Base-by-base conservation (phyloP, 2,329 filamentous ascomycete genomes). In the Colletotrichum tamarilloi region DNA sequence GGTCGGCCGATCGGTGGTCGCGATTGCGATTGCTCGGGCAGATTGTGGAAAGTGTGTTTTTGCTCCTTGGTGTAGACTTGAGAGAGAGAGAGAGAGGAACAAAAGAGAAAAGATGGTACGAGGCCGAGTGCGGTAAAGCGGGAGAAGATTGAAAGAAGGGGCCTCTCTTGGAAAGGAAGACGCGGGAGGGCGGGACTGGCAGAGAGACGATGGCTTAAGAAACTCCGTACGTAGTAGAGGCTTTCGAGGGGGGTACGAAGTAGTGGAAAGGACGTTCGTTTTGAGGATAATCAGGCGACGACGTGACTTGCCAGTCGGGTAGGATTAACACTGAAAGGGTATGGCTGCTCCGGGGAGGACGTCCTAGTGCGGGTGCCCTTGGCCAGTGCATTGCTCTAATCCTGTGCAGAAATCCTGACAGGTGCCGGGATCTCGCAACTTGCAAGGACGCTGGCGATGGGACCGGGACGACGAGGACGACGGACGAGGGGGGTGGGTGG, bases 201-300 rank as follows among this genome's bases (percentile, higher is more conserved):
- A 16, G 38, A 42, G 14, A 5, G 38, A 16, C 32, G 32, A 42
- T 16, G 38, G 38, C 38, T 42, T 42, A 4, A 35, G 32, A 32
- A 32, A 32, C 30, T 32, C 30, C 30, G 30, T n/a, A n/a, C n/a
- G n/a, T n/a, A n/a, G n/a, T 32, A 11, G 30, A 32, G 30, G 30
- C 30, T 32, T 32, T 42, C 30, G 28, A 26, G n/a, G 14, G 19
- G 19, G 32, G 22, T 11, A 57, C n/a, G 38, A 30, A 35, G 32
- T 35, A 35, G 32, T 35, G 52, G n/a, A 38, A 22, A 42, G 19
- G 65, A 62, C 16, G 22, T 60, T 42, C 68, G 68, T 59, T 68
- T 72, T 68, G 68, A 74, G 68, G 68, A 64, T 62, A 68, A 68
- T 72, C 68, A 72, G 68, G 63, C 62, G 72, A 67, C 56, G 19